Evolutionary conservation across 2,329 filamentous ascomycete genomes (phyloP), one percentile per base, ranked within the genome.

Genomic region (Talaromyces sp.): DNA sequence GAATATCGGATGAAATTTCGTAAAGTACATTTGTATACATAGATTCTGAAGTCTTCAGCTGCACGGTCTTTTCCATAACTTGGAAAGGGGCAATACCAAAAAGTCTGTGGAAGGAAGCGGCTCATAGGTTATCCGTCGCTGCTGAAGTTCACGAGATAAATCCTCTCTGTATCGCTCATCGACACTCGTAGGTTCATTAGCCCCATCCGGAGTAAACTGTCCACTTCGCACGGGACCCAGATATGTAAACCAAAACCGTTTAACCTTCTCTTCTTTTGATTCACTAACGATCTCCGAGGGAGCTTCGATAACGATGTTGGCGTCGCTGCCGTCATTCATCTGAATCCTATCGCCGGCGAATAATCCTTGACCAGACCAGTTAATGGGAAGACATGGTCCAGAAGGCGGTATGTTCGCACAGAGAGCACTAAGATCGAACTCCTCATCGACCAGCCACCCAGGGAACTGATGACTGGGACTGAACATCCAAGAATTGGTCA

Each of bases 341-440:
- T 38, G 53, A 58, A n/a, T 11, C 15, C 13, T 49, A 3, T 49
- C 45, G 27, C 22, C 27, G 6, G 45, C 13, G 45, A 49, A 49
- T 13, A 27, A 17, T 13, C 22, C 22, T 15, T 49, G 22, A 49
- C 22, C 43, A 27, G 61, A 25, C 51, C 36, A 63, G 1, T 36
- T 22, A 5, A 56, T n/a, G 5, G 54, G 47, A 27, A 64, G 36
- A 43, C 34, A 36, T 22, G 65, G 65, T 0, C 66, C 51, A 38
- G 63, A 59, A 38, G 64, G 3, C 60, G 63, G 36, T 53, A 65
- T 53, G 4, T 62, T 62, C 2, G 68, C 66, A 65, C 70, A 72
- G 3, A 72, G 45, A 10, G 68, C 70, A 54, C 67, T 61, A 7
- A 72, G 22, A 40, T 73, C 69, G 51, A 73, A 72, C 22, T 72